These are phyloP conservation scores for Ophiobolus disseminans DNA, from an alignment of 2,329 filamentous ascomycete species.

Conservation along the genomic window DNA sequence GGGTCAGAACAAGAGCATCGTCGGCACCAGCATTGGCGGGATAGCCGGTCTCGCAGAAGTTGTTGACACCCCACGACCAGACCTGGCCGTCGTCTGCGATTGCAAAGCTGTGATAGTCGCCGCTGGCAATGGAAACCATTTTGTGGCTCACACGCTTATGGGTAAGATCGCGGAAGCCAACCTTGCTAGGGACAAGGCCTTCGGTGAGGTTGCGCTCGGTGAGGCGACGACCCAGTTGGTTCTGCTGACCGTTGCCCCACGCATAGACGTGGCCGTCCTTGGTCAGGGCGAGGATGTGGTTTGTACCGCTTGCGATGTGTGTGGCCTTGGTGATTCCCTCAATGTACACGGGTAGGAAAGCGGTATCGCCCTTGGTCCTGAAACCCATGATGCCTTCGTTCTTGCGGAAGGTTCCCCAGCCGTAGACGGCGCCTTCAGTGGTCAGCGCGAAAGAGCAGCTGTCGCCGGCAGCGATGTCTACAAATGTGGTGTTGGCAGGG, in stretches of 20 bases:
- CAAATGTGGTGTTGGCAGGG: constrained; percentile 67
- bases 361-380: constrained; percentile 53
- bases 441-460: constrained; percentile 79
- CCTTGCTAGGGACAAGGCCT: constrained; percentile 63
- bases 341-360: constrained; percentile 60
- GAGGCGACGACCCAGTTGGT: constrained; percentile 70
- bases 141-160: constrained; percentile 53
- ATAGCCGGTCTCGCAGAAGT: constrained; percentile 80
- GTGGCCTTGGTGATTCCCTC: constrained; percentile 71
- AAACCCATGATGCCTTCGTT: constrained; percentile 73
- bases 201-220: constrained; percentile 65
- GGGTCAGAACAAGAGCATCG: constrained; percentile 73
- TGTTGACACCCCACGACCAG: constrained; percentile 86
- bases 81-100: constrained; percentile 72
- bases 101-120: constrained; percentile 83
- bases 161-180: constrained; percentile 58
- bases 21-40: constrained; percentile 69
- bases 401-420: constrained; percentile 82
- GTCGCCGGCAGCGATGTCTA: constrained; percentile 74
- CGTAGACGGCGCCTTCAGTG: constrained; percentile 76
- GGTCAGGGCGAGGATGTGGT: constrained; percentile 74
- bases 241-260: constrained; percentile 77
- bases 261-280: constrained; percentile 69
- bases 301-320: constrained; percentile 70
- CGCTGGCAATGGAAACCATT: constrained; percentile 69